Percentiles rank a stretch among this genome's conserved stretches.
phyloP scores from a whole-genome alignment of 1,284 basidiomycete species.

The Pseudozyma pruni region DNA sequence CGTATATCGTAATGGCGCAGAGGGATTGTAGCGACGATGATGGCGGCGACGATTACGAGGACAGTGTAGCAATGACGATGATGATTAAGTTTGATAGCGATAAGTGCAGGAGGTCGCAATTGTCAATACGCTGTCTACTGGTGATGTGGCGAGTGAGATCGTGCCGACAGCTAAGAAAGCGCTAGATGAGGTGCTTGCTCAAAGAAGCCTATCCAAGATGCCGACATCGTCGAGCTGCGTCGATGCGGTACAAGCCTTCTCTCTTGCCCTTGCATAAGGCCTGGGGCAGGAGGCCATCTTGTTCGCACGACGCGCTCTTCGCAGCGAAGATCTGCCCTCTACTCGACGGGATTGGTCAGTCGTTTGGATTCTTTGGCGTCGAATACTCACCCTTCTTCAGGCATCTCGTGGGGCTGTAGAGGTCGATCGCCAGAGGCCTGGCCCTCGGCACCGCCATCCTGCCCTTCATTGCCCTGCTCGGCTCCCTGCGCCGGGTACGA shows the following conservation, averaged over 20 bases:
- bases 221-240: neutral
- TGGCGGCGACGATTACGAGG: slow-evolving; percentile 9
- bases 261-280: slow-evolving; percentile 1
- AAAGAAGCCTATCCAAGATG: no score
- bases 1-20: slow-evolving; percentile 1
- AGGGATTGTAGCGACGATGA: slow-evolving; percentile 2
- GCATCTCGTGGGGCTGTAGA: slow-evolving; percentile 91
- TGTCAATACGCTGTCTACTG: slow-evolving; percentile 33
- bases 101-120: slow-evolving; percentile 5
- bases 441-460: slow-evolving; percentile 3
- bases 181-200: no score
- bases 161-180: neutral
- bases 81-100: slow-evolving; percentile 3
- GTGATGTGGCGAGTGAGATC: neutral
- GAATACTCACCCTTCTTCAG: slow-evolving; percentile 97
- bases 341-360: neutral
- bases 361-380: no score
- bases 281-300: slow-evolving; percentile 18
- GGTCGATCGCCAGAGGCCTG: slow-evolving; percentile 69
- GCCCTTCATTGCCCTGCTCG: neutral
- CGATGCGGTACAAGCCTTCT: slow-evolving; percentile 22
- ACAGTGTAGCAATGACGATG: slow-evolving; percentile 11
- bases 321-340: neutral
- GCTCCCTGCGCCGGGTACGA: slow-evolving; percentile 4
- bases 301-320: neutral